Base-by-base conservation (phyloP, 495 filamentous ascomycete genomes). In the Penicillium pulvis region DNA sequence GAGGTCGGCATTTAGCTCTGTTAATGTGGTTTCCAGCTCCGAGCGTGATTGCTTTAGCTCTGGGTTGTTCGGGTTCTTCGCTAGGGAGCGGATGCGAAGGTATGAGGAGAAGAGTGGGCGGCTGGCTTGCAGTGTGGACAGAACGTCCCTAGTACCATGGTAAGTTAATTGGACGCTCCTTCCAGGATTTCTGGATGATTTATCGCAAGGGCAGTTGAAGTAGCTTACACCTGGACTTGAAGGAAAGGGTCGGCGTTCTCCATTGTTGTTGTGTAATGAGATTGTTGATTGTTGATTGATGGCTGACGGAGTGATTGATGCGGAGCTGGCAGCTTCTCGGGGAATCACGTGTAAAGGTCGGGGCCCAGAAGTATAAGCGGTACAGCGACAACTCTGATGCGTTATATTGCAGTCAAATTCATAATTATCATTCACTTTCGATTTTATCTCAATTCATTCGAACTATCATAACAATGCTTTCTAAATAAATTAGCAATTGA, bases 81-180 rank as follows among this genome's bases (percentile, higher is more conserved):
- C 81, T 16, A 95, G 85, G 17, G 92, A 91, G 66, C 92, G 91
- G 77, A 98, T 98, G 70, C 94, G 94, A 42, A 96, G 86, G 81
- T 96, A 98, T 42, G 92, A 97, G 61, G 89, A 87, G 81, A 97
- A 97, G 56, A 96, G 87, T 31, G 91, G 84, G 12, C 93, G 87
- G 58, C 90, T 89, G 46, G 81, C 83, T 65, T 87, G 83, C 43
- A 98, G 87, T 48, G 91, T 87, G 53, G 86, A 77, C 49, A 94
- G 86, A 63, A 97, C 90, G 71, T 98, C 95, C 70, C 91, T 95
- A 58, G 42, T 54, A 4, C 19, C 51, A 59, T 16, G 23, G 42
- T 59, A 63, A 57, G 26, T 41, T 70, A 17, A n/a, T n/a, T 41
- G 39, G 39, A 36, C 0, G 51, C 5, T 41, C 30, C 14, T 30